Percentiles rank a stretch among this genome's conserved stretches.
Conservation (phyloP, 140 eudicot species). For the Senecio squalidus region DNA sequence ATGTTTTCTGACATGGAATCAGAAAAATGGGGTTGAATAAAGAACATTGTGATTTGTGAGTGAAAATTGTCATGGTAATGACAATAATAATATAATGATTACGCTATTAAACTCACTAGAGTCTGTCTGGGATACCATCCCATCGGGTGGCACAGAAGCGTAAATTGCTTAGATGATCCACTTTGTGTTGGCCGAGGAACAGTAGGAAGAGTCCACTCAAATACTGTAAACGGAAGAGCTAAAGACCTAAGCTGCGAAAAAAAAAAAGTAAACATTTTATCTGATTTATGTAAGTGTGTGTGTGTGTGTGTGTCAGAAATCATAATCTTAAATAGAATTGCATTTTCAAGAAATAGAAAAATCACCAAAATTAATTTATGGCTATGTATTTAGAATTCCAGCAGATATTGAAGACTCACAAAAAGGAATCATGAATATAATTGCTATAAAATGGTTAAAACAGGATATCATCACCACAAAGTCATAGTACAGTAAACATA, state of each 20-base stretch:
- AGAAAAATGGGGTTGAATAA: not conserved
- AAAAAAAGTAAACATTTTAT: constrained; percentile 10
- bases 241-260: constrained; percentile 85
- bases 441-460: no score
- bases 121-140: constrained; percentile 47
- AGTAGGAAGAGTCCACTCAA: constrained; percentile 98
- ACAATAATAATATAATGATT: not conserved
- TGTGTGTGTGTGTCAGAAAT: not conserved
- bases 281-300: not conserved
- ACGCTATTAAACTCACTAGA: constrained; percentile 53
- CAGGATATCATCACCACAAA: no score
- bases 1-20: not conserved
- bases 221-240: constrained; percentile 97
- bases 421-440: no score
- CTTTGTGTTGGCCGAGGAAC: constrained; percentile 79
- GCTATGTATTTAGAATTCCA: no score
- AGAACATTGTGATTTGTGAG: not conserved
- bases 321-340: not conserved
- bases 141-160: constrained; percentile 33
- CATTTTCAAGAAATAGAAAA: not conserved
- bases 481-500: no score
- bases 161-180: constrained; percentile 47
- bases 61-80: not conserved
- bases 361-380: not conserved
- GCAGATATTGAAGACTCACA: no score